These are phyloP conservation scores for Coelastrella sp. DNA, from an alignment of 139 green algal species.

Conservation along the genomic window DNA sequence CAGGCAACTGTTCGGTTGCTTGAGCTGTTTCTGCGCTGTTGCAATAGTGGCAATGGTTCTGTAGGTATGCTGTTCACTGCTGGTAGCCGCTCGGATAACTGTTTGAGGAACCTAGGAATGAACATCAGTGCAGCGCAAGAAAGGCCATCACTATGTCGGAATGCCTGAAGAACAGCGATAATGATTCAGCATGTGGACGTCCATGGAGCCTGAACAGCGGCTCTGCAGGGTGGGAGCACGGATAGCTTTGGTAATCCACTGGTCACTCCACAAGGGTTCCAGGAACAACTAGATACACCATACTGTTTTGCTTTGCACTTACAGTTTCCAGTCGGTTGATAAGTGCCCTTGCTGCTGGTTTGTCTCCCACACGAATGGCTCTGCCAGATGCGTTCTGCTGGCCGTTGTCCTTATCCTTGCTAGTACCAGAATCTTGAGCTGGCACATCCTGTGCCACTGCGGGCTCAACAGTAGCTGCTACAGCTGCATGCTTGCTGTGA, in stretches of 20 bases:
- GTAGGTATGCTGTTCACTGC: constrained; percentile 19
- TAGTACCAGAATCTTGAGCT: not conserved
- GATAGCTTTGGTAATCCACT: no score
- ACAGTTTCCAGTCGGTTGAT: not conserved
- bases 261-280: not conserved
- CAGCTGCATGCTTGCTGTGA: not conserved
- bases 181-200: no score
- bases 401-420: not conserved
- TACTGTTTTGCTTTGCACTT: no score
- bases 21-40: constrained; percentile 11
- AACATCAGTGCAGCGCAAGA: not conserved
- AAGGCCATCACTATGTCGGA: not conserved
- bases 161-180: no score
- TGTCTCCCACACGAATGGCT: constrained; percentile 20
- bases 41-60: constrained; percentile 22
- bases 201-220: no score
- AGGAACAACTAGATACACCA: not conserved
- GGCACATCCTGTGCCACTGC: not conserved
- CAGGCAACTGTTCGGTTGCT: not conserved
- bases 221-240: no score
- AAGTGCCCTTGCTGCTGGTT: constrained; percentile 28
- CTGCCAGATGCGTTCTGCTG: not conserved
- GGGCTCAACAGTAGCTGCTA: not conserved
- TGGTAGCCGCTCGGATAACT: not conserved
- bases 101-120: constrained; percentile 34